Conservation (phyloP, 78 protist genomes). For the Carpediemonas membranifera region DNA sequence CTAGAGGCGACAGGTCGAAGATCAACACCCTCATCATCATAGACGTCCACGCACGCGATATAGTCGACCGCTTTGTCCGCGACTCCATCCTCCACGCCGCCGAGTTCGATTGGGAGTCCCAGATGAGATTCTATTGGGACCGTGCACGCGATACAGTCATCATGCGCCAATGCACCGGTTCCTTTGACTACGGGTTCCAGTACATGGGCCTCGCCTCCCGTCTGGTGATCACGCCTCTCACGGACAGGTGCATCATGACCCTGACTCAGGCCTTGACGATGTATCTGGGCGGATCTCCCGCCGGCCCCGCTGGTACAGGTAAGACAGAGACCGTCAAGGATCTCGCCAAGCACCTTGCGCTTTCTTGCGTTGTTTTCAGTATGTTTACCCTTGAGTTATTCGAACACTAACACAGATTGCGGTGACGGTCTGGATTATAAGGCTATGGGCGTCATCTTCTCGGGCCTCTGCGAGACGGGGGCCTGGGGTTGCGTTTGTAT, state of each 20-base stretch:
- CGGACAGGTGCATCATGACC: slow-evolving; percentile 68
- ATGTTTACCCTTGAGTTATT: no score
- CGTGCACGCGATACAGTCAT: slow-evolving; percentile 21
- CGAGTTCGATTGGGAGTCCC: slow-evolving; percentile 83
- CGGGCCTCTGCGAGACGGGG: slow-evolving; percentile 63
- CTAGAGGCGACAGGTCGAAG: slow-evolving; percentile 34
- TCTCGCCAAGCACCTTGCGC: slow-evolving; percentile 64
- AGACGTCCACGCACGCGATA: slow-evolving; percentile 79
- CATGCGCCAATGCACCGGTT: slow-evolving; percentile 69
- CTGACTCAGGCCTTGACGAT: slow-evolving; percentile 60
- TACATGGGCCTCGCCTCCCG: slow-evolving; percentile 77
- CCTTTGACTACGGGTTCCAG: slow-evolving; percentile 65
- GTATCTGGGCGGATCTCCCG: slow-evolving; percentile 75
- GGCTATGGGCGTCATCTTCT: slow-evolving; percentile 64
- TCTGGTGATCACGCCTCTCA: slow-evolving; percentile 80
- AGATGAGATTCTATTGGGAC: slow-evolving; percentile 76
- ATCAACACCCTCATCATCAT: slow-evolving; percentile 68
- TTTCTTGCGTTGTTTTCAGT: slow-evolving; percentile 58
- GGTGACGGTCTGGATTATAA: slow-evolving; percentile 71
- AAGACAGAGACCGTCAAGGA: slow-evolving; percentile 89
- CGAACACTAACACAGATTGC: no score
- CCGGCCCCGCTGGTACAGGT: slow-evolving; percentile 91
- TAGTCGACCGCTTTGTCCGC: slow-evolving; percentile 67
- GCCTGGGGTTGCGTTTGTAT: slow-evolving; percentile 79
- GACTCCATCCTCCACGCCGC: slow-evolving; percentile 61